These are phyloP conservation scores for Saitozyma podzolica DNA, from an alignment of 768 basidiomycete genomes.

Conservation along the genomic window DNA sequence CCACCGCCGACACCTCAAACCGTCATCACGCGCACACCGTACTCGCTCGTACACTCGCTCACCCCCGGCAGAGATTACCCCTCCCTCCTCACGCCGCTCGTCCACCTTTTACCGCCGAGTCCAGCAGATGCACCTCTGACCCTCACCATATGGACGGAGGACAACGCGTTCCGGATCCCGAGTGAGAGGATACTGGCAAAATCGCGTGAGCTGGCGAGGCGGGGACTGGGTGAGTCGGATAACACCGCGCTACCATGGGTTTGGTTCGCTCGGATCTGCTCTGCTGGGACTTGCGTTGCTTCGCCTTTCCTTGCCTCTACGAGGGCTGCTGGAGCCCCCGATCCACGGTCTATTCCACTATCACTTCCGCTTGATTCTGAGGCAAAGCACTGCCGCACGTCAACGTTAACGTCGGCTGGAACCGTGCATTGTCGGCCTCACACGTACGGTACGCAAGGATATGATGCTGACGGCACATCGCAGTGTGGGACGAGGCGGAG, in stretches of 20 bases:
- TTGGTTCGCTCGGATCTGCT: neutral
- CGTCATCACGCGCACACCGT: too few species aligned
- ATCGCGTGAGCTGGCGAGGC: constrained; percentile 5
- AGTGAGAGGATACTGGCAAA: constrained; percentile 8
- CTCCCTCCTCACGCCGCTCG: constrained; percentile 4
- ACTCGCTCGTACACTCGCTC: neutral
- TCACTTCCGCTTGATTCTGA: too few species aligned
- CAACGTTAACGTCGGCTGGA: too few species aligned
- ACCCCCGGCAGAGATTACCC: constrained; percentile 10
- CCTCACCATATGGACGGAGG: constrained; percentile 8
- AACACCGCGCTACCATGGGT: neutral
- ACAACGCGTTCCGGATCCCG: constrained; percentile 13
- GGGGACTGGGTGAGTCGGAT: constrained; percentile 8
- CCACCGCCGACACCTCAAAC: too few species aligned
- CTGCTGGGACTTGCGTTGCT: too few species aligned
- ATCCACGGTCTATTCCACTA: too few species aligned
- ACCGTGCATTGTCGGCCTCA: too few species aligned
- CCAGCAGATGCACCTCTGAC: constrained; percentile 9
- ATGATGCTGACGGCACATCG: neutral
- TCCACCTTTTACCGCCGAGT: constrained; percentile 1
- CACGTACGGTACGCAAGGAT: too few species aligned
- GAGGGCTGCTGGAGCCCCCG: too few species aligned
- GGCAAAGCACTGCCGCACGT: too few species aligned
- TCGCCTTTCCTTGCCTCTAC: too few species aligned
- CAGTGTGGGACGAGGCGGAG: constrained; percentile 13